Conservation (phyloP, 116 monocot species). For the Iris pallida region DNA sequence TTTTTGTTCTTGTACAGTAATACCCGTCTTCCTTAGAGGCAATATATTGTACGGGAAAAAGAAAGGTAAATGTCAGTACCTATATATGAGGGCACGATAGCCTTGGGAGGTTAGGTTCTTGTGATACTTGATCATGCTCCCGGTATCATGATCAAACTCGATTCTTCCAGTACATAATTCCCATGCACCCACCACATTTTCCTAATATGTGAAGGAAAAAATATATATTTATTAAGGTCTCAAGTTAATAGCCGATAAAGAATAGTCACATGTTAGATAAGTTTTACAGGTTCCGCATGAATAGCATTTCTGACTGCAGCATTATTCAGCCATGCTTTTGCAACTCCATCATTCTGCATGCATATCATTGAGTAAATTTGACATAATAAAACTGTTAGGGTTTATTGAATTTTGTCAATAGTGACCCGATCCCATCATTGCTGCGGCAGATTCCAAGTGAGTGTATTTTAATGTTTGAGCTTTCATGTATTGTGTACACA, state of each 20-base stretch:
- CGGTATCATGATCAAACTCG: constrained; percentile 59
- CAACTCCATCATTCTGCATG: constrained; percentile 60
- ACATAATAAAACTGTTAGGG: no score
- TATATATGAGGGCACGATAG: constrained; percentile 78
- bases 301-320: constrained; percentile 70
- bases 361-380: constrained; percentile 1
- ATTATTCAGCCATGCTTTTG: constrained; percentile 74
- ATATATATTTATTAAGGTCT: not conserved
- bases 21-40: no score
- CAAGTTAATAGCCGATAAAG: not conserved
- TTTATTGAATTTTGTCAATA: no score
- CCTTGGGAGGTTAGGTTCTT: constrained; percentile 55
- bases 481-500: no score
- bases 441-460: no score
- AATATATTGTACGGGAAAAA: no score
- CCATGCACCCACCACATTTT: constrained; percentile 35
- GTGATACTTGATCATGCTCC: constrained; percentile 93
- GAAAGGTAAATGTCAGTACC: constrained; percentile 43
- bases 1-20: no score
- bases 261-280: not conserved
- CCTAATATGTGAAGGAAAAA: constrained; percentile 18
- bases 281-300: constrained; percentile 68
- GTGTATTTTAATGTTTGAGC: no score
- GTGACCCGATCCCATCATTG: no score
- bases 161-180: constrained; percentile 50